Evolutionary conservation across 116 monocot genomes (phyloP), one percentile per base, ranked within the genome.

Genomic region (Papilionanthe hybrid): DNA sequence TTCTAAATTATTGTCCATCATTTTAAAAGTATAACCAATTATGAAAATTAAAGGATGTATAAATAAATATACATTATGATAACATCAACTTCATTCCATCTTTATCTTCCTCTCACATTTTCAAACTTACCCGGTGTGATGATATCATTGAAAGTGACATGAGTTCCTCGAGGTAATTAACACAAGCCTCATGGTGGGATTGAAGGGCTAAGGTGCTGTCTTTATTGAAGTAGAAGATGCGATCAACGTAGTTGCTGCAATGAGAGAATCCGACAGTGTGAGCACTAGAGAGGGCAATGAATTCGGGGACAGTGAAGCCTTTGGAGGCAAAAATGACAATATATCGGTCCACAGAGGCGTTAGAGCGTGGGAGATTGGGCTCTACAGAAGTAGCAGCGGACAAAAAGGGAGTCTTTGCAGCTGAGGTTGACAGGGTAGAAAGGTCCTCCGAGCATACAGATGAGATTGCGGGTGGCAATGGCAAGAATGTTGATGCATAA

Each of bases 381-480:
- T 78, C 80, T 56, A 82, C 80, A 78, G 41, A 13, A 58, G 71
- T 15, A 18, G 80, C 47, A 17, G 55, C n/a, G n/a, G n/a, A n/a
- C n/a, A 43, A 69, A 86, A 57, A 87, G 76, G 75, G 81, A 32
- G 80, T 86, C 89, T 80, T 76, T 82, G 78, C 89, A 77, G 53
- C 89, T 86, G 75, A 89, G 79, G 49, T 12, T 22, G 56, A 90
- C 81, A 32, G 79, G 75, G 82, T 84, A 83, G 80, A 81, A 83
- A 20, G 87, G 86, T 0, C 90, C 90, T 60, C 90, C 89, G 71
- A 87, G 78, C 86, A 90, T 86, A 53, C 74, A 42, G 77, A 89
- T n/a, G 76, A 84, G 86, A 75, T 91, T 88, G 23, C 91, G n/a
- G 87, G 91, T 72, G 44, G 94, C 91, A 75, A 94, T 68, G 90